phyloP scores from a whole-genome alignment of 2,329 filamentous ascomycete genomes.

The Paraphaeosphaeria sporulosa region DNA sequence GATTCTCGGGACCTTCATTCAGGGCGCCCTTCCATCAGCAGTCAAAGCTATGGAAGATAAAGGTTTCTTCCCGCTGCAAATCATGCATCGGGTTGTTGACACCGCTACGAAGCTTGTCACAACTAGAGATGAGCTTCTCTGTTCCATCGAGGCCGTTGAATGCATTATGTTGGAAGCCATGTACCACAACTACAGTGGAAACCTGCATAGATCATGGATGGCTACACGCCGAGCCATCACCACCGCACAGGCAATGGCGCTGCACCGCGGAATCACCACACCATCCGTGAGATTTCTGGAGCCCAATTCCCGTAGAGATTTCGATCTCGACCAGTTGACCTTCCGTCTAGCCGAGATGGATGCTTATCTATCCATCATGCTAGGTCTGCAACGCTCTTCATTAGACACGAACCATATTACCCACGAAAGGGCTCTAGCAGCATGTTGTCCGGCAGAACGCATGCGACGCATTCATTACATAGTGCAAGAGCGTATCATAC shows the following conservation, averaged over 20 bases:
- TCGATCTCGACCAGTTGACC: slow-evolving; percentile 44
- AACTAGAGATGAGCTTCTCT: slow-evolving; percentile 49
- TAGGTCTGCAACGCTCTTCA: slow-evolving; percentile 50
- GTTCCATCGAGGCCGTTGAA: slow-evolving; percentile 51
- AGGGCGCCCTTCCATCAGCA: slow-evolving; percentile 22
- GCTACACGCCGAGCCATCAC: slow-evolving; percentile 49
- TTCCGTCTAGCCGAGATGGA: slow-evolving; percentile 51
- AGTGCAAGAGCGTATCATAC: slow-evolving; percentile 49
- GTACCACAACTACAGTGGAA: slow-evolving; percentile 51
- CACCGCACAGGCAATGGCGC: slow-evolving; percentile 53
- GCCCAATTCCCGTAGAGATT: slow-evolving; percentile 7
- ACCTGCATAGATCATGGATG: slow-evolving; percentile 52
- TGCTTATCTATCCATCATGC: slow-evolving; percentile 50
- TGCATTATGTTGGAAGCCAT: slow-evolving; percentile 54
- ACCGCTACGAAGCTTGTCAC: slow-evolving; percentile 44
- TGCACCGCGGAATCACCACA: slow-evolving; percentile 50
- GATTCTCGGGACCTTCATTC: slow-evolving; percentile 39
- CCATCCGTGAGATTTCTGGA: slow-evolving; percentile 34
- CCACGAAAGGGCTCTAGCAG: slow-evolving; percentile 6
- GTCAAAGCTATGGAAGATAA: slow-evolving; percentile 22
- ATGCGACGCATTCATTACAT: slow-evolving; percentile 45
- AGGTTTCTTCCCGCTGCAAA: slow-evolving; percentile 25
- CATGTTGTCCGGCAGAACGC: slow-evolving; percentile 34
- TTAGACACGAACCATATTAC: slow-evolving; percentile 28
- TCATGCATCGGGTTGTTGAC: slow-evolving; percentile 41